Evolutionary conservation across 169 alveolate genomes (phyloP), one percentile per base, ranked within the genome.

Genomic region (Plasmodium fragile): DNA sequence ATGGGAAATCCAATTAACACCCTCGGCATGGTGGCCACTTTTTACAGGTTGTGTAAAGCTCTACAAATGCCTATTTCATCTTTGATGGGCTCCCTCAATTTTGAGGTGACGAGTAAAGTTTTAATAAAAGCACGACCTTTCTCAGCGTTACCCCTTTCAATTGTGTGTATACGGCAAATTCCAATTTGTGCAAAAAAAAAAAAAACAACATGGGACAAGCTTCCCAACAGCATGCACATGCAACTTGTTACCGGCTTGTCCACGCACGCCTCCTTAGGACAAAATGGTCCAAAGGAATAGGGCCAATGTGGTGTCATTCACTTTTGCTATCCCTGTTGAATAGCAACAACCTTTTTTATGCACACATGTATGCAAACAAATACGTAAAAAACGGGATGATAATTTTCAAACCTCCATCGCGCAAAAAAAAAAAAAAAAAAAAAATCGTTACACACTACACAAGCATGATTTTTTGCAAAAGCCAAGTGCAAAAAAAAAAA

Each of bases 341-440:
- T 65, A 16, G 28, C 75, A 65, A 65, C n/a, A 10, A 65, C 30
- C 36, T 36, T 65, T 65, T 65, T 65, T 65, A 65, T 18, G 75
- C 41, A 65, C 36, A 65, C 36, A 65, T 16, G 75, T 28, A 65
- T 65, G 75, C 36, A 28, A 18, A 65, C 36, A 65, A 65, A 65
- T 65, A 65, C 75, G 41, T 65, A 65, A 65, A 65, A 65, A 65
- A 22, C n/a, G 75, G 36, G 4, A 65, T 65, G 36, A 28, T 3
- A 22, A 22, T 65, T 22, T 65, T 65, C 36, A 65, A 65, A 65
- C 36, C 75, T 65, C 16, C 4, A 22, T 49, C 7, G 59, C 59
- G 22, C 59, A 65, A 65, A 65, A 65, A 65, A 65, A 65, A 59
- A 59, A 59, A 59, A 59, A 65, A 65, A 59, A 59, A 59, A 59